These are phyloP conservation scores for Apiospora koreana DNA, from an alignment of 2,329 filamentous ascomycete species.

Conservation along the genomic window DNA sequence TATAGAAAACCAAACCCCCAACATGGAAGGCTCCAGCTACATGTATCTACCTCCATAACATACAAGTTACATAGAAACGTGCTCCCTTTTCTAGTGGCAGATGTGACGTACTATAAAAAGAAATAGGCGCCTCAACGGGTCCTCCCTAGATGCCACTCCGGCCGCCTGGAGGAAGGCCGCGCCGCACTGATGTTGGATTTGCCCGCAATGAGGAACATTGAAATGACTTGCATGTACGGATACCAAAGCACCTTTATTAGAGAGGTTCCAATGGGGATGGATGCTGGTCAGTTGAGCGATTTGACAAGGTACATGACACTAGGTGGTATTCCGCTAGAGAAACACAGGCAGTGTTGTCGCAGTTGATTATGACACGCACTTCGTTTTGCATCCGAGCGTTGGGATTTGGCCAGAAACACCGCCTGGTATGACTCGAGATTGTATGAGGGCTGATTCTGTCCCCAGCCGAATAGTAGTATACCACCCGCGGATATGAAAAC, in stretches of 20 bases:
- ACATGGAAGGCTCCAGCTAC: no score
- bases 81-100: background rate
- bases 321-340: background rate
- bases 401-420: background rate
- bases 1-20: background rate
- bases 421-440: background rate
- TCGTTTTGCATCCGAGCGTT: background rate
- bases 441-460: background rate
- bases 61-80: background rate
- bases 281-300: background rate
- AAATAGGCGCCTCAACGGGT: background rate
- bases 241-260: background rate
- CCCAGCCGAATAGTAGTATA: background rate
- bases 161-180: background rate
- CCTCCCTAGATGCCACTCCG: background rate
- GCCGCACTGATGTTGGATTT: background rate
- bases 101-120: background rate
- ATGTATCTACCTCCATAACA: no score
- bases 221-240: background rate
- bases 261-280: background rate
- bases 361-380: background rate
- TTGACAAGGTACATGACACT: background rate
- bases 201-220: background rate
- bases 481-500: background rate
- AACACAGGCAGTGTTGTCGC: constrained; percentile 1